phyloP scores from a whole-genome alignment of 805 yeast species.

The Schwanniomyces polymorphus region DNA sequence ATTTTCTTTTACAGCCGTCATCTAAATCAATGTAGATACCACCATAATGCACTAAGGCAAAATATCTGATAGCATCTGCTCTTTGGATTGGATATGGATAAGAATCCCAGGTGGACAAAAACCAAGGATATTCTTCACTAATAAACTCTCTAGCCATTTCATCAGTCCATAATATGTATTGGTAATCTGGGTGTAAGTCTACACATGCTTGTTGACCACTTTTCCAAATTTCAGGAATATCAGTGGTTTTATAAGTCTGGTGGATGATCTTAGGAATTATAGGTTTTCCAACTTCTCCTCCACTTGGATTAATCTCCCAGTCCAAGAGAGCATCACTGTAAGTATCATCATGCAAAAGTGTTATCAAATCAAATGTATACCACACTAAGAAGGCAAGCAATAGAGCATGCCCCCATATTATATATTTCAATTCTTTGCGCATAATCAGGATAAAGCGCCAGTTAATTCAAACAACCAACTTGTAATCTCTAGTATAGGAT shows the following conservation, averaged over 20 bases:
- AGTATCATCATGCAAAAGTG: conserved; percentile 73
- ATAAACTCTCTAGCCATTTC: conserved; percentile 78
- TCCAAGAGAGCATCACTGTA: conserved; percentile 61
- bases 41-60: conserved; percentile 79
- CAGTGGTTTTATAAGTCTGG: conserved; percentile 82
- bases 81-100: conserved; percentile 83
- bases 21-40: conserved; percentile 90
- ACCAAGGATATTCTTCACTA: conserved; percentile 82
- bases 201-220: conserved; percentile 75
- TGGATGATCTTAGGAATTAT: conserved; percentile 88
- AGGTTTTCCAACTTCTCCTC: conserved; percentile 43
- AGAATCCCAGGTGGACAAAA: conserved; percentile 70
- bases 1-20: conserved; percentile 76
- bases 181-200: conserved; percentile 82
- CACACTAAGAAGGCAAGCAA: conserved; percentile 56
- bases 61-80: conserved; percentile 89
- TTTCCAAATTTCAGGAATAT: conserved; percentile 80
- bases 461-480: too few species aligned
- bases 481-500: too few species aligned
- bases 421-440: conserved; percentile 65
- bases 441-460: conserved; percentile 23
- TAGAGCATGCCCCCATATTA: conserved; percentile 59
- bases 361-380: conserved; percentile 68
- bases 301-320: conserved; percentile 59
- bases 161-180: conserved; percentile 90